Evolutionary conservation across 768 basidiomycete species (phyloP).

Genomic region (Tulasnella sp.): DNA sequence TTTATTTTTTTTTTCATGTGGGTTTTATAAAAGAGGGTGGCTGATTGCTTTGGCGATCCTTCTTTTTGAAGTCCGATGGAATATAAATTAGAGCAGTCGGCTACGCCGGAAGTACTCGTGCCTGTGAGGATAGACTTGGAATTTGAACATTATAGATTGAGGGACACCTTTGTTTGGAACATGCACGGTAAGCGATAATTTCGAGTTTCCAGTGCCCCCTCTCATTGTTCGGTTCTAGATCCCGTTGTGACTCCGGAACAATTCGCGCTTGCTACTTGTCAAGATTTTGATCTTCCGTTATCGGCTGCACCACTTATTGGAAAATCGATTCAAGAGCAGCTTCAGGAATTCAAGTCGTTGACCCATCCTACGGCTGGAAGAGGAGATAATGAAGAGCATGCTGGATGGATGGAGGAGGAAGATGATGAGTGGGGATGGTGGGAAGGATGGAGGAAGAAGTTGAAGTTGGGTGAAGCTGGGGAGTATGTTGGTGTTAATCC

Average conservation of each 20-base stretch:
- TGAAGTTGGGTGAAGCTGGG: conserved; percentile 29
- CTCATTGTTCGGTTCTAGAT: conserved; percentile 36
- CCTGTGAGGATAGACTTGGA: conserved; percentile 96
- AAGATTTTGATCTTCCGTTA: conserved; percentile 70
- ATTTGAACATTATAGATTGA: conserved; percentile 83
- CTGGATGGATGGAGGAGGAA: conserved; percentile 35
- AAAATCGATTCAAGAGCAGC: conserved; percentile 77
- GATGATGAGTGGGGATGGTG: conserved; percentile 52
- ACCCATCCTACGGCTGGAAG: too few species aligned
- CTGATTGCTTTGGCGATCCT: background rate
- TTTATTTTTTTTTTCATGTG: conserved; percentile 10
- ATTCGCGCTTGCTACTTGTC: conserved; percentile 81
- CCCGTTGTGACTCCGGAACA: conserved; percentile 77
- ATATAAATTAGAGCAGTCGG: conserved; percentile 41
- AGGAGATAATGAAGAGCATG: conserved; percentile 32
- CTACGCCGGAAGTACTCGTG: conserved; percentile 67
- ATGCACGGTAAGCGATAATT: conserved; percentile 54
- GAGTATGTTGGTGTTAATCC: conserved; percentile 25
- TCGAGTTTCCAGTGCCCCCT: background rate
- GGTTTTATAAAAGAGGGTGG: conserved; percentile 13
- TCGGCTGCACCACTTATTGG: conserved; percentile 54
- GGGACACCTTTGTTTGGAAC: conserved; percentile 97
- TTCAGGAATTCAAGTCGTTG: conserved; percentile 64
- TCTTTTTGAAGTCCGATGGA: conserved; percentile 41
- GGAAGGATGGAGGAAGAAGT: conserved; percentile 54